A percentile compares a stretch with the other conserved stretches of the same genome.
phyloP scores from a whole-genome alignment of 768 basidiomycete species.

The Mycena olivaceomarginata region DNA sequence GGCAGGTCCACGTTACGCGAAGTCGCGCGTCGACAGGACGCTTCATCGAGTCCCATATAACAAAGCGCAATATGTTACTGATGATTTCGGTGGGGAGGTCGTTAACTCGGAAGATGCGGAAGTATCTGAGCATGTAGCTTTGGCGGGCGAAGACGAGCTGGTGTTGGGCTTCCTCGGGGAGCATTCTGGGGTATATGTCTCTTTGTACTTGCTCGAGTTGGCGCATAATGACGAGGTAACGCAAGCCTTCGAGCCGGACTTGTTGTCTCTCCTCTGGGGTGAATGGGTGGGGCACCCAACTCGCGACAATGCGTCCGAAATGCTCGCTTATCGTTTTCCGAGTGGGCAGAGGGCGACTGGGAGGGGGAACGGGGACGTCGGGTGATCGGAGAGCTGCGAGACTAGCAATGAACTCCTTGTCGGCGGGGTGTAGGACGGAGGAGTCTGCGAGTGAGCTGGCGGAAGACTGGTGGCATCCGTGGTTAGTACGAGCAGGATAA shows the following conservation, averaged over 20 bases:
- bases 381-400: slow-evolving; percentile 23
- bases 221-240: slow-evolving; percentile 40
- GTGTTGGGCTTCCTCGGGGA: slow-evolving; percentile 40
- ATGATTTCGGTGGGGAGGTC: slow-evolving; percentile 82
- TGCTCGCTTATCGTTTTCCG: slow-evolving; percentile 18
- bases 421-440: slow-evolving; percentile 20
- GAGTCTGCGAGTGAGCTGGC: background rate
- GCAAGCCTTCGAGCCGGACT: slow-evolving; percentile 36
- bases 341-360: background rate
- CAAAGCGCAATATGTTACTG: slow-evolving; percentile 76
- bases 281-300: slow-evolving; percentile 45
- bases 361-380: slow-evolving; percentile 3
- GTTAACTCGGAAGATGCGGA: slow-evolving; percentile 60
- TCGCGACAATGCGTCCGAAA: slow-evolving; percentile 51
- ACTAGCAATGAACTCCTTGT: slow-evolving; percentile 32
- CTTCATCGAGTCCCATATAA: slow-evolving; percentile 68
- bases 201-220: slow-evolving; percentile 44
- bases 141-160: slow-evolving; percentile 44
- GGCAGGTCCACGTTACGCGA: slow-evolving; percentile 76
- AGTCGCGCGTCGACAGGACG: slow-evolving; percentile 62
- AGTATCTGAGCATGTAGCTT: slow-evolving; percentile 42
- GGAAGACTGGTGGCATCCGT: slow-evolving; percentile 12
- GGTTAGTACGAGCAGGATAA: background rate
- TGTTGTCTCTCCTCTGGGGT: slow-evolving; percentile 34
- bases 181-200: slow-evolving; percentile 40